Conservation (phyloP, 202 grass and related monocot genomes). For the Carex sylvatica region DNA sequence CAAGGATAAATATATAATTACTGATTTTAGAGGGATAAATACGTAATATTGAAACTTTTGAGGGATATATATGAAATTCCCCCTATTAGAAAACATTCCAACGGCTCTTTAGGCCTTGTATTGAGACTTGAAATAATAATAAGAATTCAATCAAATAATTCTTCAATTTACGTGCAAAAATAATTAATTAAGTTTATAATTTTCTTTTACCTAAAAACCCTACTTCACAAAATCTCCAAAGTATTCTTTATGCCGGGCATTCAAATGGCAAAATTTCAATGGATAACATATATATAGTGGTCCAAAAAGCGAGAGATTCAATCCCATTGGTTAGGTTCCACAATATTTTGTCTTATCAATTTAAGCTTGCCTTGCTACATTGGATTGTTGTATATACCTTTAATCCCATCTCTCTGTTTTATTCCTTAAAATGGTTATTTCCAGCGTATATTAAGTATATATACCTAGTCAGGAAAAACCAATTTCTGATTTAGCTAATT, state of each 20-base stretch:
- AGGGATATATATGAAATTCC: too few species aligned
- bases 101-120: too few species aligned
- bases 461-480: too few species aligned
- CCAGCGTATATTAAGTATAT: background rate
- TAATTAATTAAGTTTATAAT: background rate
- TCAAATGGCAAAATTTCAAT: conserved; percentile 23
- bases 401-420: background rate
- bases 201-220: background rate
- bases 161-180: background rate
- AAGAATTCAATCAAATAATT: too few species aligned
- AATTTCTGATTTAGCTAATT: too few species aligned
- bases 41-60: too few species aligned
- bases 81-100: too few species aligned
- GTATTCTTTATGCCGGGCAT: conserved; percentile 16
- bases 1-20: too few species aligned
- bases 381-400: conserved; percentile 17
- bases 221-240: background rate
- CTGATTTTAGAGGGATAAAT: too few species aligned
- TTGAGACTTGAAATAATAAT: too few species aligned
- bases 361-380: background rate
- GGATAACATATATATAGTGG: background rate
- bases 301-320: conserved; percentile 1
- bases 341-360: background rate
- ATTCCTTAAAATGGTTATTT: background rate
- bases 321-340: background rate